phyloP scores from a whole-genome alignment of 2,329 filamentous ascomycete species.

The Cordyceps cicadae region DNA sequence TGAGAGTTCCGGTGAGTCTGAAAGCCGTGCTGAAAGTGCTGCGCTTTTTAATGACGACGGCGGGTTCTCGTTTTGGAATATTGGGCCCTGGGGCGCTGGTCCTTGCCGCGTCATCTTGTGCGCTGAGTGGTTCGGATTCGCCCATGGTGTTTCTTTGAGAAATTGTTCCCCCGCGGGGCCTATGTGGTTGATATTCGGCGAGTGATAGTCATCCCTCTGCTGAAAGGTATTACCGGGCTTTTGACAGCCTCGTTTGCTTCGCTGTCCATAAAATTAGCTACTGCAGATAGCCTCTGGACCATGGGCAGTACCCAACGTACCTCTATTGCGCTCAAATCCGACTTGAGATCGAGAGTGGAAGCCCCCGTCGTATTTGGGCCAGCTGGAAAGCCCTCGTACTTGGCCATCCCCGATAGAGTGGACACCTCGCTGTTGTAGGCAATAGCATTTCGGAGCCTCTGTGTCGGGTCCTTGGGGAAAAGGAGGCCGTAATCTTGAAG shows the following conservation, averaged over 20 bases:
- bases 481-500: constrained; percentile 74
- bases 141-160: constrained; percentile 84
- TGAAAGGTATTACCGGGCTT: constrained; percentile 30
- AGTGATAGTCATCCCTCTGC: constrained; percentile 40
- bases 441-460: constrained; percentile 75
- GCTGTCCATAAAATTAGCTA: constrained; percentile 19
- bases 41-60: constrained; percentile 17
- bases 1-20: constrained; percentile 38
- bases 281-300: background rate
- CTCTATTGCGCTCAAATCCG: constrained; percentile 82
- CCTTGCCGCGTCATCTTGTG: constrained; percentile 43
- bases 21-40: constrained; percentile 21
- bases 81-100: constrained; percentile 9
- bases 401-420: constrained; percentile 79
- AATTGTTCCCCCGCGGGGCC: constrained; percentile 76
- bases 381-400: constrained; percentile 92
- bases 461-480: constrained; percentile 67
- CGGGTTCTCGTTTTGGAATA: constrained; percentile 7
- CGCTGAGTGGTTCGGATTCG: constrained; percentile 74
- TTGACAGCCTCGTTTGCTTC: constrained; percentile 26
- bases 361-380: constrained; percentile 77
- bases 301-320: constrained; percentile 36
- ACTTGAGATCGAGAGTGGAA: constrained; percentile 65
- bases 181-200: constrained; percentile 40
- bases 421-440: constrained; percentile 95